phyloP scores from a whole-genome alignment of 1,139 yeast genomes.

The Petasospora rhodanensis region DNA sequence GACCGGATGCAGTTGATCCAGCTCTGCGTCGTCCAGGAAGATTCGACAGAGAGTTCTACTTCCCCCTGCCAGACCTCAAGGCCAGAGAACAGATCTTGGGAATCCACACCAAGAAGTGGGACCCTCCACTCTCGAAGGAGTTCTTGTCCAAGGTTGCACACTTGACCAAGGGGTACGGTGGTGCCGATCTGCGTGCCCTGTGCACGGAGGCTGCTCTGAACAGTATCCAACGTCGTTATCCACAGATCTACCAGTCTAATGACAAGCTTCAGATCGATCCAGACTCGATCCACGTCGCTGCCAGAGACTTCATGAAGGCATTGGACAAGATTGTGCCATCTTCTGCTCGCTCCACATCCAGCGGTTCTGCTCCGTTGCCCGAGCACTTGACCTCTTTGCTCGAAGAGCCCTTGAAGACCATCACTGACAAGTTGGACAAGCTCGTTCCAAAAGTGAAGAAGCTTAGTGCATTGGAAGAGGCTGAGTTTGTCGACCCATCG shows the following conservation, averaged over 20 bases:
- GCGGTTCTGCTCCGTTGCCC: constrained; percentile 77
- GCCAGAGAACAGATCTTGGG: constrained; percentile 75
- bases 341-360: constrained; percentile 78
- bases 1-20: constrained; percentile 97
- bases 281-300: constrained; percentile 64
- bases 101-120: constrained; percentile 90
- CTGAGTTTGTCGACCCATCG: constrained; percentile 58
- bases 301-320: constrained; percentile 84
- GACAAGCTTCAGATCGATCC: constrained; percentile 77
- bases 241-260: constrained; percentile 80
- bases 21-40: constrained; percentile 97
- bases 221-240: constrained; percentile 87
- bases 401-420: constrained; percentile 40
- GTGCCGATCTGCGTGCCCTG: constrained; percentile 92
- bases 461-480: constrained; percentile 62
- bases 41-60: constrained; percentile 93
- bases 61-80: constrained; percentile 82
- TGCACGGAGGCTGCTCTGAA: constrained; percentile 95
- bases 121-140: constrained; percentile 55
- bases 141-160: constrained; percentile 69
- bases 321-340: constrained; percentile 88
- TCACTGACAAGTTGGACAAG: constrained; percentile 46
- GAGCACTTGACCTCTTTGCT: constrained; percentile 63
- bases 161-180: constrained; percentile 94
- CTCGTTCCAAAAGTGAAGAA: constrained; percentile 63